A percentile compares a stretch with the other conserved stretches of the same genome.
phyloP scores from a whole-genome alignment of 345 rosid species.

The Pugionium cornutum region DNA sequence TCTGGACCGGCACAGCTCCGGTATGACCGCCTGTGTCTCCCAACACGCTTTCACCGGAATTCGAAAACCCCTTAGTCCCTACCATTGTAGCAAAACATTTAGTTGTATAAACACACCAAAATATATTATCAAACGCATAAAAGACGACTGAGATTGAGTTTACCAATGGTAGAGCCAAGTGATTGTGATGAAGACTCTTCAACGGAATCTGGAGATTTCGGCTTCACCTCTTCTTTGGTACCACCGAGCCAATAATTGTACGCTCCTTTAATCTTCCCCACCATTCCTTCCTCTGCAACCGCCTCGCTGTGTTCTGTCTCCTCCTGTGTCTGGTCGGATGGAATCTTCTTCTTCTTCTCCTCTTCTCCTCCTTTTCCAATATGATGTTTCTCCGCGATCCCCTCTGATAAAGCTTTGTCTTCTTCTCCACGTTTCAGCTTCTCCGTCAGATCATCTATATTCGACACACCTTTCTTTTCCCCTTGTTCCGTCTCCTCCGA shows the following conservation, averaged over 20 bases:
- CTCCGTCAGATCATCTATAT: slow-evolving; percentile 52
- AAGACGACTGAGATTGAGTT: neutral
- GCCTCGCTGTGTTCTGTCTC: slow-evolving; percentile 33
- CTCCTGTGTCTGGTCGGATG: slow-evolving; percentile 27
- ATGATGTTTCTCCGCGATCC: slow-evolving; percentile 48
- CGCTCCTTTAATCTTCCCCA: slow-evolving; percentile 52
- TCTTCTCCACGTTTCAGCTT: slow-evolving; percentile 69
- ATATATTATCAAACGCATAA: too few species aligned
- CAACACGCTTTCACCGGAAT: slow-evolving; percentile 2
- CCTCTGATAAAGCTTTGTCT: slow-evolving; percentile 59
- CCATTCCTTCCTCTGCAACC: slow-evolving; percentile 40
- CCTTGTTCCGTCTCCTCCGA: slow-evolving; percentile 24
- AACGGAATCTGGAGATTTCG: slow-evolving; percentile 24
- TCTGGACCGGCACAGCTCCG: slow-evolving; percentile 19
- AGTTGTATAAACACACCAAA: neutral
- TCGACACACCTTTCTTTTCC: slow-evolving; percentile 44
- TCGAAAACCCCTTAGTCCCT: slow-evolving; percentile 27
- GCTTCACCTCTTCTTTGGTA: neutral
- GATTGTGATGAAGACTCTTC: slow-evolving; percentile 23
- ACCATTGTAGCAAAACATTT: slow-evolving; percentile 8
- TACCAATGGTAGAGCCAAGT: slow-evolving; percentile 33
- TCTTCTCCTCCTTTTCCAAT: slow-evolving; percentile 36
- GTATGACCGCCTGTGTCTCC: neutral
- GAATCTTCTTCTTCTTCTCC: slow-evolving; percentile 40
- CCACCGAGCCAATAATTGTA: slow-evolving; percentile 42